Conservation (phyloP, 345 rosid genomes). For the Ailanthus altissimus region DNA sequence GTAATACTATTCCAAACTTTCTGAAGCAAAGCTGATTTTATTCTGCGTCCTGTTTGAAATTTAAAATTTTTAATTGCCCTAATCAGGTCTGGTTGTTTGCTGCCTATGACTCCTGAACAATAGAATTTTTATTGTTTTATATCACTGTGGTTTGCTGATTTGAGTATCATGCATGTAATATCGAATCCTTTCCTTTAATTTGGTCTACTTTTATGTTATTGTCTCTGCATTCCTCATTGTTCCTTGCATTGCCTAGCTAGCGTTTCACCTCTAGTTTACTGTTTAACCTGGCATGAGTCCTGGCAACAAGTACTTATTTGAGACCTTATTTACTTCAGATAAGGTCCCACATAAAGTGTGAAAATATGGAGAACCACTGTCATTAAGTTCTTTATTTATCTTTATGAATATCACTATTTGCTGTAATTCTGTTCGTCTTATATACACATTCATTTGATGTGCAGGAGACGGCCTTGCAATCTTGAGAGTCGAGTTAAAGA, state of each 20-base stretch:
- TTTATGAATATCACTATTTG: background rate
- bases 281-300: background rate
- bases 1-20: background rate
- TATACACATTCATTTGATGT: conserved; percentile 24
- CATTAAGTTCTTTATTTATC: background rate
- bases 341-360: background rate
- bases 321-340: background rate
- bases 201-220: background rate
- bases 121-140: background rate
- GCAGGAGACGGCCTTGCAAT: conserved; percentile 85
- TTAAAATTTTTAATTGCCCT: background rate
- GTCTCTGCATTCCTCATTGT: background rate
- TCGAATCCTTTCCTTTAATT: background rate
- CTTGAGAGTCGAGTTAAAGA: conserved; percentile 87
- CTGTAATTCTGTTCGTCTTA: background rate
- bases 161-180: background rate
- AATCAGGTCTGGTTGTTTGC: background rate
- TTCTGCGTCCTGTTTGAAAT: background rate
- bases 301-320: background rate
- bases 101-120: background rate
- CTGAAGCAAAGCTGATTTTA: conserved; percentile 5
- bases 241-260: background rate
- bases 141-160: background rate
- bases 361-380: conserved; percentile 10
- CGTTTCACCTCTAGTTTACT: conserved; percentile 16